Base-by-base conservation (phyloP, 2,329 filamentous ascomycete genomes). In the Corinectria fuckeliana region DNA sequence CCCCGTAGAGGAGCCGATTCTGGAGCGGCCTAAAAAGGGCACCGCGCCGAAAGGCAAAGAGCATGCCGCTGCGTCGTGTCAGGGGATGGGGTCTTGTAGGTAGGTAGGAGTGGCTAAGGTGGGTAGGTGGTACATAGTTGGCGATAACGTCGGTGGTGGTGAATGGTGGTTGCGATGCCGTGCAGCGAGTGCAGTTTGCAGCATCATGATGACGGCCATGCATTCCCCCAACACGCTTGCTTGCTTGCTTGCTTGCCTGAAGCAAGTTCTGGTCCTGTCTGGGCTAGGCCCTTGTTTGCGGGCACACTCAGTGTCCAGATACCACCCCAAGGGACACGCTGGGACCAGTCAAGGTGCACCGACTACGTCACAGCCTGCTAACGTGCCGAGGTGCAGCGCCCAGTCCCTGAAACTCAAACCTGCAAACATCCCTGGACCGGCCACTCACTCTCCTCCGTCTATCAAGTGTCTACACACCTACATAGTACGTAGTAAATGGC, bases 351-450 rank as follows among this genome's bases (percentile, higher is more conserved):
- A 51, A 23, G 28, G 58, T 61, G 23, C 44, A 58, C 30, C 51
- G 63, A 28, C 58, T 66, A 69, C 67, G 67, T 69, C 67, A 69
- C 67, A 58, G 32, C 23, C 58, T 56, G 60, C 50, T 56, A 52
- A 58, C 30, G 60, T 47, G 38, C 57, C 52, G 60, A 52, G 34
- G 52, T 50, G 48, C 62, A 65, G 58, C 60, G 56, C 61, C 63
- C 57, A 70, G 68, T 67, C 68, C 64, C 64, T 70, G 60, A 63
- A 66, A 63, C 56, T 44, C 45, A 56, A 34, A 52, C 52, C 50
- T 60, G 51, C 21, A 48, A 47, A 58, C 60, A 68, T 61, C 63
- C 63, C 34, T 57, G 39, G 51, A 56, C 55, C 55, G 42, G 50
- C 53, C 53, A n/a, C 13, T 50, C 51, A 51, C 30, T 16, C 16